These are phyloP conservation scores for Suillus subluteus DNA, from an alignment of 768 basidiomycete species.

Conservation along the genomic window DNA sequence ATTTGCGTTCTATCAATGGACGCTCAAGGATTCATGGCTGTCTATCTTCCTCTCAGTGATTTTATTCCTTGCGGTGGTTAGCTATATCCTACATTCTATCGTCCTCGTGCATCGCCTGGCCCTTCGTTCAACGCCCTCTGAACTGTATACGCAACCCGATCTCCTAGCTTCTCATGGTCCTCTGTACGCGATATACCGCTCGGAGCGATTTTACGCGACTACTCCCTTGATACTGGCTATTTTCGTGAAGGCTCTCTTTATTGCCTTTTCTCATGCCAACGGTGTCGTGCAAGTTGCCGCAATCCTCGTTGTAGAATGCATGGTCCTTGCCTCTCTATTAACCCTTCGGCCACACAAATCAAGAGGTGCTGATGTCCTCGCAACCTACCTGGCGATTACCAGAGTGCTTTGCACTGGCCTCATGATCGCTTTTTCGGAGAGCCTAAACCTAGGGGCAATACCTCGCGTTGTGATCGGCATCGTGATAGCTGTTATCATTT, in stretches of 20 bases:
- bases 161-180: conserved; percentile 53
- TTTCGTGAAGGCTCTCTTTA: conserved; percentile 72
- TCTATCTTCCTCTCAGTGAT: conserved; percentile 80
- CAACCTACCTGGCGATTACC: conserved; percentile 64
- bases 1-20: conserved; percentile 91
- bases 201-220: conserved; percentile 70
- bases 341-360: conserved; percentile 66
- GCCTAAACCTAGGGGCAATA: conserved; percentile 67
- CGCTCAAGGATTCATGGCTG: conserved; percentile 86
- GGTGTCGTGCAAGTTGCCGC: conserved; percentile 73
- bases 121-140: conserved; percentile 40
- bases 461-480: conserved; percentile 82
- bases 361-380: conserved; percentile 71
- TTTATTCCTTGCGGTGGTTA: conserved; percentile 54
- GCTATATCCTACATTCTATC: conserved; percentile 51
- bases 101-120: conserved; percentile 54
- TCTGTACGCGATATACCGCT: conserved; percentile 68
- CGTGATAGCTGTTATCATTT: conserved; percentile 71
- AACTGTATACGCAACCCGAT: conserved; percentile 39
- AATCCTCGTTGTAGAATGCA: conserved; percentile 66
- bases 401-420: conserved; percentile 72
- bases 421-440: conserved; percentile 77
- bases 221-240: conserved; percentile 56
- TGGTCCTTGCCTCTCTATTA: conserved; percentile 56
- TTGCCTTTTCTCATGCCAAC: conserved; percentile 62